phyloP scores from a whole-genome alignment of 805 yeast genomes.

The Candida chilensis region DNA sequence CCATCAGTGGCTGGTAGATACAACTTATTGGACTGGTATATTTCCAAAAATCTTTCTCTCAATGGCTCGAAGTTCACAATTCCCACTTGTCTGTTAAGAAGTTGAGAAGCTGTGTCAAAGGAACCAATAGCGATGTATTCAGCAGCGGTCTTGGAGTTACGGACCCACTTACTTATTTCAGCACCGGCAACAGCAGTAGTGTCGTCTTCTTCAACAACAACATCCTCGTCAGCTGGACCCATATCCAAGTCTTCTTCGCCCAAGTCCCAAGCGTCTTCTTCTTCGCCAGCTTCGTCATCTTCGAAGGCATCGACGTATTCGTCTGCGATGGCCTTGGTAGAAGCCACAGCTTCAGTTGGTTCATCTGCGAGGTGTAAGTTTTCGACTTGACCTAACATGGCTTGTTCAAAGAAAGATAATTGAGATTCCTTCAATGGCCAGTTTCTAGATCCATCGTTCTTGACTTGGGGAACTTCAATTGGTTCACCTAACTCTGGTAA shows the following conservation, averaged over 20 bases:
- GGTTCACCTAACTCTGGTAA: constrained; percentile 45
- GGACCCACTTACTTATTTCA: constrained; percentile 75
- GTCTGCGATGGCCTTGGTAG: neutral
- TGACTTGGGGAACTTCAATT: constrained; percentile 37
- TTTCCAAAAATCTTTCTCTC: constrained; percentile 72
- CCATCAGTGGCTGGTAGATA: constrained; percentile 69
- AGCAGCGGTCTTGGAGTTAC: constrained; percentile 84
- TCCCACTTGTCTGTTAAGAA: constrained; percentile 85
- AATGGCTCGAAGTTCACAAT: constrained; percentile 82
- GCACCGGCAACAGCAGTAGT: constrained; percentile 30
- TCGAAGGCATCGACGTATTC: constrained; percentile 16
- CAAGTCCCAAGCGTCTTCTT: constrained; percentile 72
- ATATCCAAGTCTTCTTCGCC: constrained; percentile 75
- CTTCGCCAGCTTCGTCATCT: constrained; percentile 42
- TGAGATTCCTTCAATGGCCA: constrained; percentile 82
- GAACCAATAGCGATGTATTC: constrained; percentile 94
- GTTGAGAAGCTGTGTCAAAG: constrained; percentile 90
- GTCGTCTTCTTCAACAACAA: constrained; percentile 27
- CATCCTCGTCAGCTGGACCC: too few species aligned
- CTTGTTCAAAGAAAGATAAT: constrained; percentile 78
- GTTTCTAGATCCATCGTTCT: constrained; percentile 34
- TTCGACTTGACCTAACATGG: constrained; percentile 71
- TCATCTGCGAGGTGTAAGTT: constrained; percentile 42
- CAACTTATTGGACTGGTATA: constrained; percentile 73
- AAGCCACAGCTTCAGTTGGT: constrained; percentile 8